phyloP scores from a whole-genome alignment of 2,329 filamentous ascomycete species.

The Cercospora sp. region DNA sequence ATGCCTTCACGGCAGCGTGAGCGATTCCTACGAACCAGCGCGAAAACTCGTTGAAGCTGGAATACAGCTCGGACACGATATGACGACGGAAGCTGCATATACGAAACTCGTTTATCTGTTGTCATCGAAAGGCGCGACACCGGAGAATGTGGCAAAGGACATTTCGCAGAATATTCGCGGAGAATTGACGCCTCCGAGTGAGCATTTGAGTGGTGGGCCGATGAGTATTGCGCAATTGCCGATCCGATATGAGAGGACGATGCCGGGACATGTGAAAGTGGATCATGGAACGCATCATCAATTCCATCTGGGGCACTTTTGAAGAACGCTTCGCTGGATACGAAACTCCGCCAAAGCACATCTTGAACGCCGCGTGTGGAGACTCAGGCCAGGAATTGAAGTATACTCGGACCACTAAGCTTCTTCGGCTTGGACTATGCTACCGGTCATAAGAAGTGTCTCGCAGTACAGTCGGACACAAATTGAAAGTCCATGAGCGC shows the following conservation, averaged over 20 bases:
- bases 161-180: slow-evolving; percentile 78
- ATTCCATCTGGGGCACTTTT: slow-evolving; percentile 1
- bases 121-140: slow-evolving; percentile 50
- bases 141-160: slow-evolving; percentile 63
- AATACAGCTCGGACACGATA: slow-evolving; percentile 83
- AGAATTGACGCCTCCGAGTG: slow-evolving; percentile 64
- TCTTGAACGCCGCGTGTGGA: not conserved
- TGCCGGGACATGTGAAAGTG: slow-evolving; percentile 19
- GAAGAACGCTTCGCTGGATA: not conserved
- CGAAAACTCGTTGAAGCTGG: slow-evolving; percentile 76
- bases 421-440: not conserved
- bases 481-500: not conserved
- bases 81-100: slow-evolving; percentile 86
- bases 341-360: not conserved
- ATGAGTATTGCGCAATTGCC: slow-evolving; percentile 28
- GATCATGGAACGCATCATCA: slow-evolving; percentile 9
- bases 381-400: not conserved
- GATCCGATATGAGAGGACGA: slow-evolving; percentile 30
- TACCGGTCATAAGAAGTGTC: too few relatives aligned
- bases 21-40: slow-evolving; percentile 44
- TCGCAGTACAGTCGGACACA: not conserved
- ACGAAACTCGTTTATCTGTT: slow-evolving; percentile 89
- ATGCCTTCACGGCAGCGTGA: slow-evolving; percentile 55
- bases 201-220: slow-evolving; percentile 19
- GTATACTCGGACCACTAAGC: not conserved